Conservation (phyloP, 768 basidiomycete species). For the Hirschioporus abietinus region DNA sequence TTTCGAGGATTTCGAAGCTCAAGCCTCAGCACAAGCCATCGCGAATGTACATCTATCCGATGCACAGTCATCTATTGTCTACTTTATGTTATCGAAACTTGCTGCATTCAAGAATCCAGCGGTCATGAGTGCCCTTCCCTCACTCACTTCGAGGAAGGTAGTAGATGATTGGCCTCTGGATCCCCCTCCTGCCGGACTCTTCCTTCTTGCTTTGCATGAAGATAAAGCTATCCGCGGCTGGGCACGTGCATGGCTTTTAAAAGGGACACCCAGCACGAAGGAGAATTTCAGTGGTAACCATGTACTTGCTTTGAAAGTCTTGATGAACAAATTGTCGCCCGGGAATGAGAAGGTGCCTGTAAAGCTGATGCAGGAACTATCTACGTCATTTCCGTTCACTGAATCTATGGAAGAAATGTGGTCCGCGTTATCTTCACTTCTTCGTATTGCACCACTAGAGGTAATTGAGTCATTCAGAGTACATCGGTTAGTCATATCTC, state of each 20-base stretch:
- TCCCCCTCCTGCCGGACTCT: slow-evolving; percentile 53
- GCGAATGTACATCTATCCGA: slow-evolving; percentile 29
- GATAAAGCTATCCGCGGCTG: slow-evolving; percentile 48
- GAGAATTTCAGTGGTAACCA: background rate
- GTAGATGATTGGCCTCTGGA: slow-evolving; percentile 47
- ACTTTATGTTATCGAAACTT: slow-evolving; percentile 61
- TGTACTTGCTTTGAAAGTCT: background rate
- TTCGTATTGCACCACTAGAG: slow-evolving; percentile 52
- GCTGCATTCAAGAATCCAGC: slow-evolving; percentile 46
- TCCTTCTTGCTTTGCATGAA: slow-evolving; percentile 52
- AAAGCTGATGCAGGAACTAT: background rate
- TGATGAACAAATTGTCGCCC: slow-evolving; percentile 1
- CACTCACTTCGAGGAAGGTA: slow-evolving; percentile 19
- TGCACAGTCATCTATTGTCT: slow-evolving; percentile 46
- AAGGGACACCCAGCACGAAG: slow-evolving; percentile 40
- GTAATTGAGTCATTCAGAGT: slow-evolving; percentile 28
- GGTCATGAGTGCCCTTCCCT: slow-evolving; percentile 38
- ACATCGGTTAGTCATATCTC: slow-evolving; percentile 50
- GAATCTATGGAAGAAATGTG: slow-evolving; percentile 45
- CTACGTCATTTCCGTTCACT: slow-evolving; percentile 25
- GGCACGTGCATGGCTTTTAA: slow-evolving; percentile 45
- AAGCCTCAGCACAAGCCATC: slow-evolving; percentile 45
- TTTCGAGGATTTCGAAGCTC: slow-evolving; percentile 65
- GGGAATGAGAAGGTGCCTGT: background rate
- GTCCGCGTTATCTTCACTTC: slow-evolving; percentile 37